Evolutionary conservation across 2,329 filamentous ascomycete species (phyloP).

Genomic region (Pseudogymnoascus sp.): DNA sequence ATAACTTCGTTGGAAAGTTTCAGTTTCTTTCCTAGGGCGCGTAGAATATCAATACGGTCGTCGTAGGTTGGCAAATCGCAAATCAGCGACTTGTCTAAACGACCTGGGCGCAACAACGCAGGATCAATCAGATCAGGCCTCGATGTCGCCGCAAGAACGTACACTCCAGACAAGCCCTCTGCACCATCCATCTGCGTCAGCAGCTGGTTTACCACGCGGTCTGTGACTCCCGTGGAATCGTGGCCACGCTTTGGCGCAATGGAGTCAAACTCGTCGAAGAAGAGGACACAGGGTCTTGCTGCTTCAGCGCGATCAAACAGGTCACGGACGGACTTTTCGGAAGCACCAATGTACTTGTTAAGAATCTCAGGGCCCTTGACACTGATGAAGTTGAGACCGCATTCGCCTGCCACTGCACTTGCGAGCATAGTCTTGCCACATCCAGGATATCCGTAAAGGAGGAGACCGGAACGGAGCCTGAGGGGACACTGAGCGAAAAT

Average conservation of each 20-base stretch:
- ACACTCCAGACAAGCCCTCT: conserved; percentile 88
- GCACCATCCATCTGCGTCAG: conserved; percentile 98
- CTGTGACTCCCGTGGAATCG: conserved; percentile 96
- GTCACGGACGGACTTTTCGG: conserved; percentile 91
- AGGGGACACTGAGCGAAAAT: conserved; percentile 96
- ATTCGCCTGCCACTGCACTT: conserved; percentile 94
- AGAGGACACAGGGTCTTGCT: conserved; percentile 86
- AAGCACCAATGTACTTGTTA: conserved; percentile 98
- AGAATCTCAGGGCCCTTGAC: conserved; percentile 97
- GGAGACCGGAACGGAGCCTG: conserved; percentile 82
- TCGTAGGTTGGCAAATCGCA: conserved; percentile 78
- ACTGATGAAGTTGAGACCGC: conserved; percentile 94
- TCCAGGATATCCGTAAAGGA: conserved; percentile 91
- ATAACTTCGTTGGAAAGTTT: conserved; percentile 62
- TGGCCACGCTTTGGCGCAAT: conserved; percentile 96
- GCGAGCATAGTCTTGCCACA: conserved; percentile 96
- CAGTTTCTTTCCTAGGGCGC: conserved; percentile 74
- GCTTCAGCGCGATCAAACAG: conserved; percentile 89
- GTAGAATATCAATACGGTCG: conserved; percentile 83
- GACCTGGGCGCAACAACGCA: conserved; percentile 80
- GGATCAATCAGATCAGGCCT: conserved; percentile 94
- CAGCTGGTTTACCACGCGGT: conserved; percentile 95
- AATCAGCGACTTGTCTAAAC: conserved; percentile 85
- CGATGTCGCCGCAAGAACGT: conserved; percentile 90
- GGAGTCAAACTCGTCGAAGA: conserved; percentile 98